These are phyloP conservation scores for Pleurotus eryngii DNA, from an alignment of 768 basidiomycete species.

Conservation along the genomic window DNA sequence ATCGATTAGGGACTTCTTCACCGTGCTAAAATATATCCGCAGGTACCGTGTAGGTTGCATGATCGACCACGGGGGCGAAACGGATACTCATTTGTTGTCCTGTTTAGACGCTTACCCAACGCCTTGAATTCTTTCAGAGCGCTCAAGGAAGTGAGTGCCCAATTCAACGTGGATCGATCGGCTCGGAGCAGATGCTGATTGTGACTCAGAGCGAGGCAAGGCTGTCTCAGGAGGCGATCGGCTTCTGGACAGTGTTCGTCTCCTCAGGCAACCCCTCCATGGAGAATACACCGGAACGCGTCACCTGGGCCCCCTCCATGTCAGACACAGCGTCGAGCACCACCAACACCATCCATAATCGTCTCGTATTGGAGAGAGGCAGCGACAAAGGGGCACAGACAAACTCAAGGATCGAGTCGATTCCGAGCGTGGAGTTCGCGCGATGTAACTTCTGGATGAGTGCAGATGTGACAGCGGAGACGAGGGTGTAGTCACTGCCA, in stretches of 20 bases:
- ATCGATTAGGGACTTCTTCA: background rate
- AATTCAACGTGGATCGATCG: background rate
- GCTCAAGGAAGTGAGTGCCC: slow-evolving; percentile 31
- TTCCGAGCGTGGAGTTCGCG: slow-evolving; percentile 26
- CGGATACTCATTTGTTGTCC: slow-evolving; percentile 12
- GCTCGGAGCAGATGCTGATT: background rate
- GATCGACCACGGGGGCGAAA: too few species aligned
- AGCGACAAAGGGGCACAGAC: slow-evolving; percentile 14
- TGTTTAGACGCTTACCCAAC: slow-evolving; percentile 11
- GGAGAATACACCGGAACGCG: slow-evolving; percentile 17
- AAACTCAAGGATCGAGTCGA: slow-evolving; percentile 24
- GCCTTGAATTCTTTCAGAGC: slow-evolving; percentile 33
- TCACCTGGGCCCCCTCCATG: slow-evolving; percentile 23
- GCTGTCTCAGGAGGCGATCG: slow-evolving; percentile 35
- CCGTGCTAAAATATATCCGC: background rate
- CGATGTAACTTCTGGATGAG: slow-evolving; percentile 40
- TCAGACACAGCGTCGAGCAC: background rate
- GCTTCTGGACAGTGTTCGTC: slow-evolving; percentile 43
- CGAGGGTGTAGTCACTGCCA: background rate
- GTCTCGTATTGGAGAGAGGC: slow-evolving; percentile 26
- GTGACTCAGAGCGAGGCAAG: slow-evolving; percentile 30
- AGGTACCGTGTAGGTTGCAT: slow-evolving; percentile 25
- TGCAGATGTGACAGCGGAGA: slow-evolving; percentile 34
- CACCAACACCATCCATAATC: slow-evolving; percentile 11
- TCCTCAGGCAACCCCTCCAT: slow-evolving; percentile 25